These are phyloP conservation scores for Nyssa sinensis DNA, from an alignment of 148 eudicot genomes.

Conservation along the genomic window DNA sequence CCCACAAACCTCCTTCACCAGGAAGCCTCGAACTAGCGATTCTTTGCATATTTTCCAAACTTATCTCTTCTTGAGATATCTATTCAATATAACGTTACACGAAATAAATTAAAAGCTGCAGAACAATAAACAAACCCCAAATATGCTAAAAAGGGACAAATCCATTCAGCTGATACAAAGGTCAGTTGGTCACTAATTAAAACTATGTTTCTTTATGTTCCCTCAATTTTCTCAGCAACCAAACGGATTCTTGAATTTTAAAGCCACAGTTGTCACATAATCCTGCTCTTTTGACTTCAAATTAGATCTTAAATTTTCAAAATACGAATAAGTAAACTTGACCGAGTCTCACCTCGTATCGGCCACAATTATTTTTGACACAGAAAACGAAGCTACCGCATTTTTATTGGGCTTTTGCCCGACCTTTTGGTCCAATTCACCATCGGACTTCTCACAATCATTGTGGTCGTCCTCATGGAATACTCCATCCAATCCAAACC, in stretches of 20 bases:
- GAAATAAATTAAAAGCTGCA: not conserved
- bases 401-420: slow-evolving; percentile 30
- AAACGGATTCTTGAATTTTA: not conserved
- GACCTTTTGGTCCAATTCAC: slow-evolving; percentile 17
- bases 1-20: slow-evolving; percentile 49
- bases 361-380: slow-evolving; percentile 17
- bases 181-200: not conserved
- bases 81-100: slow-evolving; percentile 20
- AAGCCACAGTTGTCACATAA: not conserved
- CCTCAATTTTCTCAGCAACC: not conserved
- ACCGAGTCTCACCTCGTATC: slow-evolving; percentile 50
- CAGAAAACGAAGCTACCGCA: slow-evolving; percentile 17
- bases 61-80: slow-evolving; percentile 55
- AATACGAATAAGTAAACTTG: not conserved
- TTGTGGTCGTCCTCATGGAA: too few species aligned
- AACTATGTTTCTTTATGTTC: not conserved
- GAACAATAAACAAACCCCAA: too few species aligned
- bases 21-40: slow-evolving; percentile 61
- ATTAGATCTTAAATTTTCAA: not conserved
- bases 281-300: not conserved
- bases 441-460: slow-evolving; percentile 19
- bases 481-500: too few species aligned
- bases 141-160: not conserved
- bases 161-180: not conserved
- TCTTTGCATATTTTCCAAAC: slow-evolving; percentile 61